A percentile compares a stretch with the other conserved stretches of the same genome.
Evolutionary conservation across 495 filamentous ascomycete genomes (phyloP).

Genomic region (Penicillium psychrofluorescens): DNA sequence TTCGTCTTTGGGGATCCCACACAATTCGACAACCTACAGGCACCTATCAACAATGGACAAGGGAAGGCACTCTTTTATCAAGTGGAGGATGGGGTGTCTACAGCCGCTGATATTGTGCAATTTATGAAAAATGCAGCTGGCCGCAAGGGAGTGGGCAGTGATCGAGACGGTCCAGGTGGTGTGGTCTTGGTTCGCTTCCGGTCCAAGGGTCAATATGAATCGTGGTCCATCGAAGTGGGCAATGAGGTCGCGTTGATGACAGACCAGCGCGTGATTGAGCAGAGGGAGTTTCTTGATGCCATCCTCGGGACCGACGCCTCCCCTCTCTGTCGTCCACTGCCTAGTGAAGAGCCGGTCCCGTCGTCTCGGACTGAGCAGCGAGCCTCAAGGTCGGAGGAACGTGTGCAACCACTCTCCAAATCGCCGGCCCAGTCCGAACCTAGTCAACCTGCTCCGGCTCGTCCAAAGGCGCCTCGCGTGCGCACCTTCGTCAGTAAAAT

Average conservation of each 20-base stretch:
- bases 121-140: slow-evolving; percentile 72
- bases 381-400: neutral
- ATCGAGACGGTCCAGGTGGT: slow-evolving; percentile 55
- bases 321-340: slow-evolving; percentile 56
- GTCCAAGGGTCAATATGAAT: slow-evolving; percentile 51
- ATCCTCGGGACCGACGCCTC: slow-evolving; percentile 73
- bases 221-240: slow-evolving; percentile 65
- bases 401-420: neutral
- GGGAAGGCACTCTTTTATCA: slow-evolving; percentile 72
- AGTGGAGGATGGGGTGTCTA: slow-evolving; percentile 56
- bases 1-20: slow-evolving; percentile 76
- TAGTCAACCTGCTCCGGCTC: slow-evolving; percentile 8
- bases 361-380: slow-evolving; percentile 7
- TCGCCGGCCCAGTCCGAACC: slow-evolving; percentile 5
- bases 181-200: slow-evolving; percentile 75
- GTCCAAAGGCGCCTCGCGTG: slow-evolving; percentile 22
- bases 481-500: slow-evolving; percentile 53
- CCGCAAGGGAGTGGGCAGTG: slow-evolving; percentile 57
- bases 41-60: slow-evolving; percentile 66
- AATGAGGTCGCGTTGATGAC: slow-evolving; percentile 59
- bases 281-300: slow-evolving; percentile 88
- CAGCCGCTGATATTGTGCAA: slow-evolving; percentile 65
- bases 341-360: slow-evolving; percentile 16
- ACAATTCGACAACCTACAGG: slow-evolving; percentile 73
- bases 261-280: slow-evolving; percentile 76